These are phyloP conservation scores for Boletus rufocinnamomeus DNA, from an alignment of 768 basidiomycete species.

Conservation along the genomic window DNA sequence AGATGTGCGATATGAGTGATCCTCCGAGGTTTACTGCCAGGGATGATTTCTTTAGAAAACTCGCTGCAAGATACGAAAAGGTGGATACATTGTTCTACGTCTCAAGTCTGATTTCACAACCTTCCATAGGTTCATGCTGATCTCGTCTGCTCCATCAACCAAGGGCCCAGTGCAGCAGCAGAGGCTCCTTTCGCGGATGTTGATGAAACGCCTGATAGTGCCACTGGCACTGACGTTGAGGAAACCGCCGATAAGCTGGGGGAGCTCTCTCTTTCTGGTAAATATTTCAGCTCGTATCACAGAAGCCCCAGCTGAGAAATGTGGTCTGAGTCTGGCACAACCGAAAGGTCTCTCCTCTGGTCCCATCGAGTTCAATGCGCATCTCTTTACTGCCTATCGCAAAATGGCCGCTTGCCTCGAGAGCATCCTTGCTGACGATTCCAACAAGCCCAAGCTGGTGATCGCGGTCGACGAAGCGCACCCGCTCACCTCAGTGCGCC, in stretches of 20 bases:
- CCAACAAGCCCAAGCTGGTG: conserved; percentile 2
- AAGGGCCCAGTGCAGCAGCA: neutral
- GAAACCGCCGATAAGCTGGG: neutral
- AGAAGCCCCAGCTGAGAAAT: neutral
- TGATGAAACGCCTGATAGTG: neutral
- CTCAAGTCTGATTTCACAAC: no score
- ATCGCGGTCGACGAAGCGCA: conserved; percentile 23
- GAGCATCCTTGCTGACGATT: neutral
- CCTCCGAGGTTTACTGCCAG: neutral
- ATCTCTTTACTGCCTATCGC: neutral
- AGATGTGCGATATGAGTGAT: conserved; percentile 1
- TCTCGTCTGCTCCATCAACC: neutral
- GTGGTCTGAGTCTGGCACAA: neutral
- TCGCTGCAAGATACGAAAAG: neutral
- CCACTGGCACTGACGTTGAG: neutral
- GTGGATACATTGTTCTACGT: neutral
- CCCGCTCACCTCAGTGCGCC: neutral
- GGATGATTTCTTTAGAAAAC: neutral
- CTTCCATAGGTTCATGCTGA: neutral
- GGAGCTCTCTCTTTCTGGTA: neutral
- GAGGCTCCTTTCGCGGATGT: neutral
- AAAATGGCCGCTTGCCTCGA: neutral
- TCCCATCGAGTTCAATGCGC: neutral
- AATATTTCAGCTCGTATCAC: neutral
- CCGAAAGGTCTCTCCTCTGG: neutral